Evolutionary conservation across 257 asterid genomes (phyloP), one percentile per base, ranked within the genome.

Genomic region (Fraxinus americana): DNA sequence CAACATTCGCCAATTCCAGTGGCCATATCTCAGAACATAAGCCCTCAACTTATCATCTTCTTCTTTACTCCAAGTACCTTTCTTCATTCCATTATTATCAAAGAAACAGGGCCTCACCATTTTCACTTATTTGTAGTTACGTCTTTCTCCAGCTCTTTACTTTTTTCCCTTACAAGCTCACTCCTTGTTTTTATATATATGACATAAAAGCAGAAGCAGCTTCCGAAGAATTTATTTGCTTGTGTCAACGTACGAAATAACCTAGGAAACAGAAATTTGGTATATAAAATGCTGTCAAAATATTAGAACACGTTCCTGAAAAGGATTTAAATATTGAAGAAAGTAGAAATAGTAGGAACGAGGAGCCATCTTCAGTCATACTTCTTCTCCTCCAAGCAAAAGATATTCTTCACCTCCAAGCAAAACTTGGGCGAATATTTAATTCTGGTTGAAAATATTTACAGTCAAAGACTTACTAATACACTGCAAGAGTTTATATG

Each of bases 11-110:
- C 82, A 82, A 57, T 77, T 82, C 35, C 78, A 68, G 35, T 77
- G 77, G 38, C 85, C 85, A 73, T 50, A 73, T 73, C 52, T 73
- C 17, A 36, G 27, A 38, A 82, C 65, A 77, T 38, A 82, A 73
- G 79, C 73, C 67, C 38, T 77, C 21, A 82, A n/a, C 72, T 77
- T 82, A 38, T 73, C 45, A 39, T 82, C 85, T 54, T 82, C 79
- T 4, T 77, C 77, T 38, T 77, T 79, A 34, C 77, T 82, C 85
- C 85, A 82, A 27, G 65, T 73, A 23, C 85, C 85, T 74, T 52
- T 82, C 39, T 61, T 77, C 39, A 77, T 45, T 67, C 82, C 85
- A 54, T 77, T 77, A 67, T 43, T 68, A 67, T 82, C 85, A 25
- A 57, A 1, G n/a, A 21, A 43, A 5, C 81, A 72, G 41, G 69